Conservation (phyloP, 2,329 filamentous ascomycete species). For the Aureobasidium namibiae region DNA sequence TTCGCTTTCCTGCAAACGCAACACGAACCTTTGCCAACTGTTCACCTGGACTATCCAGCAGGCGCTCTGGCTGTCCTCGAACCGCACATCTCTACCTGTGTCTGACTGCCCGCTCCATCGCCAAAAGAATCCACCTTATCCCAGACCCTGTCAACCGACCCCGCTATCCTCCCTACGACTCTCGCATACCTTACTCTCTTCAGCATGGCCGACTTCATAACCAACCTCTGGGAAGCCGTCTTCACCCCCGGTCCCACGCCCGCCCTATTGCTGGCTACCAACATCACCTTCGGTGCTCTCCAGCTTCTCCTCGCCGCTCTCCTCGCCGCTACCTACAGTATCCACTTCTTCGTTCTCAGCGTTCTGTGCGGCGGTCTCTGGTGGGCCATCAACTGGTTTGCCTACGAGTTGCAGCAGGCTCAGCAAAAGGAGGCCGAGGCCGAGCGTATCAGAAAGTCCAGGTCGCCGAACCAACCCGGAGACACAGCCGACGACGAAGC, state of each 20-base stretch:
- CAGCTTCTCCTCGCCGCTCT: slow-evolving; percentile 71
- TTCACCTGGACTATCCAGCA: background rate
- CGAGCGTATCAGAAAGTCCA: slow-evolving; percentile 34
- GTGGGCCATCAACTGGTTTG: slow-evolving; percentile 98
- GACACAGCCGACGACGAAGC: slow-evolving; percentile 34
- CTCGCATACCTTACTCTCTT: background rate
- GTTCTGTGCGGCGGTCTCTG: slow-evolving; percentile 73
- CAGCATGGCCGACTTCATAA: slow-evolving; percentile 46
- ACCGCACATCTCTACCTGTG: background rate
- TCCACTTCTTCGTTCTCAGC: slow-evolving; percentile 82
- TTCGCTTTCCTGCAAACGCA: background rate
- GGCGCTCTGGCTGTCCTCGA: background rate
- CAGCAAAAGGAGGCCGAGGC: slow-evolving; percentile 42
- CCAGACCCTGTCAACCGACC: background rate
- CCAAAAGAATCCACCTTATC: background rate
- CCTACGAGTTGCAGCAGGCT: slow-evolving; percentile 50
- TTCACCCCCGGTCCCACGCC: slow-evolving; percentile 89
- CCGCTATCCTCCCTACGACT: slow-evolving; percentile 2
- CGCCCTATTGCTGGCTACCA: slow-evolving; percentile 80
- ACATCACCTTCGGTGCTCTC: slow-evolving; percentile 77
- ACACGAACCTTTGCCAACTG: background rate
- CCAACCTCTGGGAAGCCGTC: slow-evolving; percentile 81
- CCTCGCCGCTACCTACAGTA: slow-evolving; percentile 71
- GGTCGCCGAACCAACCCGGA: slow-evolving; percentile 35
- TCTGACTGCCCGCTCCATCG: background rate